phyloP scores from a whole-genome alignment of 2,329 filamentous ascomycete species.

The Orbilia blumenaviensis region DNA sequence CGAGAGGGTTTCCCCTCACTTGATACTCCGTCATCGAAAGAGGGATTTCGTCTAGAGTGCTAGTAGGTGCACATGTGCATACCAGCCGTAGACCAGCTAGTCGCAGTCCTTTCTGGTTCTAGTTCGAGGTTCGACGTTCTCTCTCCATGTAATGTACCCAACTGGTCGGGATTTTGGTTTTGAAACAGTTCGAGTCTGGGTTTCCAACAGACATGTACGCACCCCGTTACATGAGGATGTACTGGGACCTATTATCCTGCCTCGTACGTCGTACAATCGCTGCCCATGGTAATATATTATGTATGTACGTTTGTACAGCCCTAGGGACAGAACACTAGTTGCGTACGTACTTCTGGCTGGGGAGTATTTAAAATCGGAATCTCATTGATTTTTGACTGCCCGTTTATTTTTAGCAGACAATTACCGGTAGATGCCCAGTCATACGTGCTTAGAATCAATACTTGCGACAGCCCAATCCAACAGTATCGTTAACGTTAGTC shows the following conservation, averaged over 20 bases:
- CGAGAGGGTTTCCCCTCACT: slow-evolving; percentile 15
- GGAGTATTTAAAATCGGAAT: background rate
- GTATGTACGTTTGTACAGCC: too few relatives aligned
- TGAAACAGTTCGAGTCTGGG: slow-evolving; percentile 4
- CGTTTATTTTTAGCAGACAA: background rate
- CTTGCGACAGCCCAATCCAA: background rate
- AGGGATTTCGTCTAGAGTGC: background rate
- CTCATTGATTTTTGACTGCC: background rate
- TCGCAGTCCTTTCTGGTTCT: background rate
- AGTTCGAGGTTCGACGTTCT: background rate
- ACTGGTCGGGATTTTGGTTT: background rate
- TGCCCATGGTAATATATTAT: too few relatives aligned
- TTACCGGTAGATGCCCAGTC: background rate
- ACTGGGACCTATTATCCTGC: too few relatives aligned
- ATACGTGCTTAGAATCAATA: background rate
- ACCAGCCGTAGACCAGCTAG: background rate
- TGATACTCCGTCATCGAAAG: background rate
- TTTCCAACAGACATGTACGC: background rate
- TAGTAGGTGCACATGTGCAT: too few relatives aligned
- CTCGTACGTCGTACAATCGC: slow-evolving; percentile 12
- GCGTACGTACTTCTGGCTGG: background rate
- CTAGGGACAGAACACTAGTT: too few relatives aligned
- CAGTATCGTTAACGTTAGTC: too few relatives aligned
- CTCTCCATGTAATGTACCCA: slow-evolving; percentile 2
- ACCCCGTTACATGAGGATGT: too few relatives aligned